Base-by-base conservation (phyloP, 2,329 filamentous ascomycete species). In the Xylaria sp. region DNA sequence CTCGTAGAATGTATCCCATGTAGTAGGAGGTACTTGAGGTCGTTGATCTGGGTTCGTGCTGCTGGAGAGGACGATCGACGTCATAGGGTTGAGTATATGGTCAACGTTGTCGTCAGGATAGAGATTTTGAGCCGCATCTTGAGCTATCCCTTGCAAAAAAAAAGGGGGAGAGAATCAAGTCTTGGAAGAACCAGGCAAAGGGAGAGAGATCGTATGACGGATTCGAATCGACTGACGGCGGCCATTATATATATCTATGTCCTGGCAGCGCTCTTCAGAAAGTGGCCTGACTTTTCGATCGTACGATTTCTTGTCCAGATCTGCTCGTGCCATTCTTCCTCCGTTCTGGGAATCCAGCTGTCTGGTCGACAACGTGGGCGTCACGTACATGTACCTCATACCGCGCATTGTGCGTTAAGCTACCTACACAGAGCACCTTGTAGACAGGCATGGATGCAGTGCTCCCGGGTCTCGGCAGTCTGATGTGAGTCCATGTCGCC, bases 251-350 rank as follows among this genome's bases (percentile, higher is more conserved):
- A 56, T 46, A 56, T 59, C 52, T 57, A 57, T 52, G 57, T 52
- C 50, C 52, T 53, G 41, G 38, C 52, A 54, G 52, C 43, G 24
- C 48, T 37, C 49, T 56, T 18, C 24, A 41, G 48, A 61, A 43
- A 61, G 57, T 62, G 61, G 62, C 41, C 62, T 64, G 59, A 62
- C 37, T 59, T 54, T 53, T 59, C 20, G 49, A 63, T 65, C 63
- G 57, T 65, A 63, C 61, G 63, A 63, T 56, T 60, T 52, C 57
- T 48, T 24, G 26, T 49, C 50, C 13, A 43, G 42, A 52, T 49
- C 38, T 53, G 53, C 48, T 54, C 48, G 57, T 54, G 46, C 46
- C 52, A 46, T 39, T 42, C 19, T 22, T n/a, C n/a, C n/a, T n/a
- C n/a, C n/a, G 42, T 26, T 44, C 53, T 54, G 56, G 45, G 39